These are phyloP conservation scores for Wallemia ichthyophaga DNA, from an alignment of 1,284 basidiomycete genomes.

Conservation along the genomic window DNA sequence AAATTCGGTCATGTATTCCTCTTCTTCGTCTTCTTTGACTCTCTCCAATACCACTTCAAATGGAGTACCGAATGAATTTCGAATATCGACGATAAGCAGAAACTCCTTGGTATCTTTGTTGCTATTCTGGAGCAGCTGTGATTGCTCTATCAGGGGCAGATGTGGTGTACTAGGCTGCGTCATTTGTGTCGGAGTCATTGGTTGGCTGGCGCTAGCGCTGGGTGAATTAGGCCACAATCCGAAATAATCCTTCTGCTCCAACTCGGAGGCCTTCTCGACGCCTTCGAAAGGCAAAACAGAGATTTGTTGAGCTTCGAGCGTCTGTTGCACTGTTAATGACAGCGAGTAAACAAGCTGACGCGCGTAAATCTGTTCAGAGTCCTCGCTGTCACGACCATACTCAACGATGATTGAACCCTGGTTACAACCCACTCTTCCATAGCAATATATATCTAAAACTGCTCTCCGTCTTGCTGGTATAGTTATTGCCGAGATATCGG, in stretches of 20 bases:
- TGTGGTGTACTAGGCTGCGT: conserved; percentile 1
- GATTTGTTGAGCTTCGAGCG: background rate
- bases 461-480: conserved; percentile 35
- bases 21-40: conserved; percentile 17
- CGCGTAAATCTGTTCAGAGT: background rate
- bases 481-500: conserved; percentile 17
- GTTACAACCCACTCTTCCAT: background rate
- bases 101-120: conserved; percentile 36
- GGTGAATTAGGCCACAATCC: conserved; percentile 10
- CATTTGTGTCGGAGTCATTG: conserved; percentile 1
- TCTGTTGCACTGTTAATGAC: background rate
- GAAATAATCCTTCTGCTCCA: conserved; percentile 44
- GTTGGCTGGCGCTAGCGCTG: conserved; percentile 22
- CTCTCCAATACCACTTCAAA: conserved; percentile 56
- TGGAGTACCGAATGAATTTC: conserved; percentile 59
- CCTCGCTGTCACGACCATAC: background rate
- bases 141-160: conserved; percentile 11
- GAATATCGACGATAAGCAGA: conserved; percentile 53
- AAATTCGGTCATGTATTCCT: conserved; percentile 4
- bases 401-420: background rate
- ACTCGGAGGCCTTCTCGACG: conserved; percentile 50
- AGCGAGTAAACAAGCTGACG: background rate
- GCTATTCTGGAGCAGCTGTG: conserved; percentile 17
- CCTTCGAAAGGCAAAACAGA: conserved; percentile 24
- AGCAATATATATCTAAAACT: background rate